phyloP scores from a whole-genome alignment of 257 asterid genomes.

The Ophiorrhiza pumila region DNA sequence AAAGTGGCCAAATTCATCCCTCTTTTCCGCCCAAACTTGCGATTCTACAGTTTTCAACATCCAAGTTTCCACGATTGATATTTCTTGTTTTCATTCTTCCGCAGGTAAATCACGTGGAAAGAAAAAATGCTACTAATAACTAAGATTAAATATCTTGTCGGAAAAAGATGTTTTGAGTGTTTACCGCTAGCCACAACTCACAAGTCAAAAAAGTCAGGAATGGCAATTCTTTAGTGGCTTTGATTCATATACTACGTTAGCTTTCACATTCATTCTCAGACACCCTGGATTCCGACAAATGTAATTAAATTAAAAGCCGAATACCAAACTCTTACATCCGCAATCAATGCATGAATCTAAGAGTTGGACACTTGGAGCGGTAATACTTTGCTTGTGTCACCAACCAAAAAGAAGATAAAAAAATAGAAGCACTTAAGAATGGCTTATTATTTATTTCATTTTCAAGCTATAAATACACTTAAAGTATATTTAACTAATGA shows the following conservation, averaged over 20 bases:
- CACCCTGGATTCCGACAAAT: background rate
- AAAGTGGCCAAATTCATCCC: background rate
- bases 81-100: background rate
- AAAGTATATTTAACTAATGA: no score
- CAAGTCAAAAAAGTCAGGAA: no score
- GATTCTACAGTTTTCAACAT: background rate
- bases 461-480: no score
- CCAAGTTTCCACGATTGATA: background rate
- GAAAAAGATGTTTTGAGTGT: no score
- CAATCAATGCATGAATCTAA: constrained; percentile 5
- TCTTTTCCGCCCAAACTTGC: background rate
- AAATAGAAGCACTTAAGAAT: constrained; percentile 2
- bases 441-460: no score
- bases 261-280: background rate
- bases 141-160: background rate
- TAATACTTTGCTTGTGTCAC: background rate
- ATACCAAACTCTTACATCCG: constrained; percentile 3
- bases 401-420: background rate
- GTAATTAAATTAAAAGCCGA: background rate
- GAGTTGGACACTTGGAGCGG: background rate
- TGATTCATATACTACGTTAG: no score
- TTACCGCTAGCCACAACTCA: no score
- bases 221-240: no score
- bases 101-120: background rate
- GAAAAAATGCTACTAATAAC: background rate